Evolutionary conservation across 2,329 filamentous ascomycete species (phyloP), one percentile per base, ranked within the genome.

Genomic region (Botrytis paeoniae): DNA sequence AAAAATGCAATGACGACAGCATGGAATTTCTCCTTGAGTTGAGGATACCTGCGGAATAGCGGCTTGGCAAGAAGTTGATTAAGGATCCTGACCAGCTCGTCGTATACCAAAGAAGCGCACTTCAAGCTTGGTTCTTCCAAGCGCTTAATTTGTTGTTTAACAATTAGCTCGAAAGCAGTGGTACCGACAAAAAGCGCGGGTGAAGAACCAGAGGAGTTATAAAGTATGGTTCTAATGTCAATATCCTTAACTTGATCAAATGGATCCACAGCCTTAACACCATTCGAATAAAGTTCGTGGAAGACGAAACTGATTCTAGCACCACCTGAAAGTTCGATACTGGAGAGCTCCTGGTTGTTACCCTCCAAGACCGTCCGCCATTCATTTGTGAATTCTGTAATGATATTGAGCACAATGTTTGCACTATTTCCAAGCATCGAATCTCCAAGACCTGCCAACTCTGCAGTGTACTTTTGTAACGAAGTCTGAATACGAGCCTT

Each of bases 261-360:
- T 51, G 96, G 96, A 83, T 99, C 97, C 61, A 99, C 92, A 1
- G 96, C 95, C 87, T 98, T 98, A 82, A 99, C 89, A 84, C 96
- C 96, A 82, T 98, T 98, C 73, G 94, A 92, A 84, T 99, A 99
- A 25, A 99, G 88, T 83, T 99, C 96, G 84, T 99, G 96, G 88
- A 98, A 99, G 63, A 99, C 96, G 81, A 99, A 99, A 82, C 94
- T 97, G 82, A 99, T 99, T 89, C 96, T 92, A 71, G 96, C 96
- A 85, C 96, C 96, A 76, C 96, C 96, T 9, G 96, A 98, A 75
- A 99, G 87, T 83, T 99, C 96, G 2, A 93, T 89, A 83, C 94
- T 97, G 37, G 96, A 98, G 6, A 99, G 87, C 83, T 99, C 96
- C 76, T 94, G 94, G 84, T 97, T 98, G 84, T 97, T 97, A 78